phyloP scores from a whole-genome alignment of 495 filamentous ascomycete species.

The Ramalina intermedia region DNA sequence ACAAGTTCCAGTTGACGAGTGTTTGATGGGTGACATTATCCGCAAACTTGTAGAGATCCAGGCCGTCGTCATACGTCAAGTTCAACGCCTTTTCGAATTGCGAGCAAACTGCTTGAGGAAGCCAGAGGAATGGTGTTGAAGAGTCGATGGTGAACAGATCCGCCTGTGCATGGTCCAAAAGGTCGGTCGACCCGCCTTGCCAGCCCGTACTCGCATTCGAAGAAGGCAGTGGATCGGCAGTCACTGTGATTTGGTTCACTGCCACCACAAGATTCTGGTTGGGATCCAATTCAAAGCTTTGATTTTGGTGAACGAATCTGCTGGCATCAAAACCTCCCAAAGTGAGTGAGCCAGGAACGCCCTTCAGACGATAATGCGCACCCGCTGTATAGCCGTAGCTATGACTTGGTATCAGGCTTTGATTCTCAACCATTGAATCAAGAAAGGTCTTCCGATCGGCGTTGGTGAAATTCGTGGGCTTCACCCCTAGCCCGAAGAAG shows the following conservation, averaged over 20 bases:
- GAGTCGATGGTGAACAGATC: slow-evolving; percentile 46
- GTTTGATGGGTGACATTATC: slow-evolving; percentile 17
- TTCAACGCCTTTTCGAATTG: slow-evolving; percentile 45
- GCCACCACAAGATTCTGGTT: slow-evolving; percentile 35
- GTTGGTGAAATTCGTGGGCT: slow-evolving; percentile 10
- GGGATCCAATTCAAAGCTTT: slow-evolving; percentile 37
- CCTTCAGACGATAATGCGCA: slow-evolving; percentile 43
- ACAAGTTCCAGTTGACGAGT: slow-evolving; percentile 15
- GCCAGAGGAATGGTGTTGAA: slow-evolving; percentile 53
- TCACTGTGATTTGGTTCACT: slow-evolving; percentile 40
- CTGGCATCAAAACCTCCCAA: slow-evolving; percentile 50
- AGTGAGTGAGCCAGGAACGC: slow-evolving; percentile 39
- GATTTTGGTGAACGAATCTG: slow-evolving; percentile 39
- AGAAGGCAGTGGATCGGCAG: slow-evolving; percentile 20
- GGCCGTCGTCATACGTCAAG: slow-evolving; percentile 39
- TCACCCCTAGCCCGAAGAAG: slow-evolving; percentile 37
- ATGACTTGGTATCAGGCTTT: slow-evolving; percentile 41
- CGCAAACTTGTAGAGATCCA: slow-evolving; percentile 32
- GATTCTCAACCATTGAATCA: slow-evolving; percentile 27
- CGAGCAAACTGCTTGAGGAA: slow-evolving; percentile 45
- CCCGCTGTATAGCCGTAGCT: slow-evolving; percentile 57
- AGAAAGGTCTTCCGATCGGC: slow-evolving; percentile 5
- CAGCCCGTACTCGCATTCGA: slow-evolving; percentile 27
- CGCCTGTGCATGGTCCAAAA: slow-evolving; percentile 32
- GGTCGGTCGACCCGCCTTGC: slow-evolving; percentile 20